These are phyloP conservation scores for Sugiyamaella sp. DNA, from an alignment of 1,139 yeast genomes.

Conservation along the genomic window DNA sequence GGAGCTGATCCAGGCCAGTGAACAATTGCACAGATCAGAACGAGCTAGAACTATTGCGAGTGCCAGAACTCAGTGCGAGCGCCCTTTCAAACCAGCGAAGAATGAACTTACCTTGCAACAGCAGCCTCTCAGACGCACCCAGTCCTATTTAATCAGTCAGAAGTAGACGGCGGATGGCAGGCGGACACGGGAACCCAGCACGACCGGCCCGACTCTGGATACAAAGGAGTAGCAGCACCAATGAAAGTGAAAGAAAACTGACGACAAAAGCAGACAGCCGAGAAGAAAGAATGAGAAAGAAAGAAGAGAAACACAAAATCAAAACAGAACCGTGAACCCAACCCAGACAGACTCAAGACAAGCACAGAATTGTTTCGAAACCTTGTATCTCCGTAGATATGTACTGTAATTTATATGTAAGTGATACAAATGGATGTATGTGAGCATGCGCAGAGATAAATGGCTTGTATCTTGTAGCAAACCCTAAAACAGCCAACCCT, in stretches of 20 bases:
- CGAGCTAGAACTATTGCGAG: too few species aligned
- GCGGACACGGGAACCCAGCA: background rate
- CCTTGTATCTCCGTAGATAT: background rate
- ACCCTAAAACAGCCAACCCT: constrained; percentile 11
- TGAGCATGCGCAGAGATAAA: background rate
- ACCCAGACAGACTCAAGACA: background rate
- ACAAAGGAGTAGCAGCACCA: background rate
- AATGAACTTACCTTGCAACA: too few species aligned
- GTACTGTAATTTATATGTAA: constrained; percentile 2
- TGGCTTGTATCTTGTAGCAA: background rate
- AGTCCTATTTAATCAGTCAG: too few species aligned
- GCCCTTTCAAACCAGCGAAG: too few species aligned
- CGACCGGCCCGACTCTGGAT: too few species aligned
- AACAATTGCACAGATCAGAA: too few species aligned
- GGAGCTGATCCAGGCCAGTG: too few species aligned
- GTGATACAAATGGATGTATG: background rate
- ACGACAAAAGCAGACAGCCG: background rate
- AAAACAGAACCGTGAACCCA: background rate
- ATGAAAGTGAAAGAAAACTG: background rate
- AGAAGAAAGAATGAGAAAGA: too few species aligned
- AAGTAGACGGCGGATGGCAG: too few species aligned
- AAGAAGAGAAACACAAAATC: too few species aligned
- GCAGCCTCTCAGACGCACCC: too few species aligned
- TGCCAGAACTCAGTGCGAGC: too few species aligned
- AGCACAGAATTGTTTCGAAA: background rate